A percentile compares a stretch with the other conserved stretches of the same genome.
Conservation (phyloP, 2,329 filamentous ascomycete genomes). For the Cordyceps cateniannulata region DNA sequence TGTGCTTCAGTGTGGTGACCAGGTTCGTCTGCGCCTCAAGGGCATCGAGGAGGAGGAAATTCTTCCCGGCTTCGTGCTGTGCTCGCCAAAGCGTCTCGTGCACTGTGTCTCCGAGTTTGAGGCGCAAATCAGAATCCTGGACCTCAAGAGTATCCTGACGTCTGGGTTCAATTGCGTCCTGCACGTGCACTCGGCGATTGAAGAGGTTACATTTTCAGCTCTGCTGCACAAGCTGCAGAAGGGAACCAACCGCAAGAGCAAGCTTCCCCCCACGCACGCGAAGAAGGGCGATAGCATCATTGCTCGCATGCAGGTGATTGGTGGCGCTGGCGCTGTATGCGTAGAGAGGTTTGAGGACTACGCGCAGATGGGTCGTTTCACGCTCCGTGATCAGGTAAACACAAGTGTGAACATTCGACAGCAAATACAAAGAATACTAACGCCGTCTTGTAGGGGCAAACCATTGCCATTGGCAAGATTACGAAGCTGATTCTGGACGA, state of each 20-base stretch:
- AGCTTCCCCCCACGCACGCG: slow-evolving; percentile 85
- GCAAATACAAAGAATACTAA: slow-evolving; percentile 17
- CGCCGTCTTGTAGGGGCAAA: slow-evolving; percentile 68
- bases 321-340: slow-evolving; percentile 80
- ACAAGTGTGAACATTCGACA: background rate
- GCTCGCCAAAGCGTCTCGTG: slow-evolving; percentile 87
- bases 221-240: slow-evolving; percentile 94
- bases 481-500: slow-evolving; percentile 66
- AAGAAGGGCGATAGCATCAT: slow-evolving; percentile 80
- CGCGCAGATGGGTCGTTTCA: slow-evolving; percentile 87
- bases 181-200: slow-evolving; percentile 94
- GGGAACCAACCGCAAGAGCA: slow-evolving; percentile 88
- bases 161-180: slow-evolving; percentile 97
- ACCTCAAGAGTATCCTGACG: slow-evolving; percentile 87
- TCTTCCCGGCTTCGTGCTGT: slow-evolving; percentile 89
- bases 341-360: slow-evolving; percentile 95
- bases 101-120: slow-evolving; percentile 88
- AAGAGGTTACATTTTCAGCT: slow-evolving; percentile 87
- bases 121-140: slow-evolving; percentile 91
- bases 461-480: slow-evolving; percentile 98
- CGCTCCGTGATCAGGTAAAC: slow-evolving; percentile 75
- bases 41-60: slow-evolving; percentile 98
- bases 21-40: slow-evolving; percentile 84
- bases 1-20: slow-evolving; percentile 83
- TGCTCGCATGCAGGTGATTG: slow-evolving; percentile 80